These are phyloP conservation scores for Mycena chlorophos DNA, from an alignment of 768 basidiomycete genomes.

Conservation along the genomic window DNA sequence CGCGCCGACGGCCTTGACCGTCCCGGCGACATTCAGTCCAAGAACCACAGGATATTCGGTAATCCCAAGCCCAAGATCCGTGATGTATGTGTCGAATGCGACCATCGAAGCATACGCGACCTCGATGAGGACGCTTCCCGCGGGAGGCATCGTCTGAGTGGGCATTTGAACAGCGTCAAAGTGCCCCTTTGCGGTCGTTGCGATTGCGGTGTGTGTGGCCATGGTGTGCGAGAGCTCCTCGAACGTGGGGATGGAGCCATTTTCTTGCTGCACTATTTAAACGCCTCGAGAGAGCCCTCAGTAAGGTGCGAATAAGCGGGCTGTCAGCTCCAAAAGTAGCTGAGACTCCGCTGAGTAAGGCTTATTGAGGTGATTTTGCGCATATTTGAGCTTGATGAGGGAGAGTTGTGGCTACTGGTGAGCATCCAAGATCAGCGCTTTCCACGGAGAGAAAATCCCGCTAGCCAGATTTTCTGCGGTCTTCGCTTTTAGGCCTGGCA, in stretches of 20 bases:
- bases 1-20: slow-evolving; percentile 36
- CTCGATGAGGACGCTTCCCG: slow-evolving; percentile 42
- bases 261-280: not conserved
- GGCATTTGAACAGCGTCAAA: slow-evolving; percentile 38
- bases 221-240: slow-evolving; percentile 13
- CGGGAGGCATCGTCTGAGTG: slow-evolving; percentile 33
- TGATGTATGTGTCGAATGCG: slow-evolving; percentile 41
- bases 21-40: slow-evolving; percentile 42
- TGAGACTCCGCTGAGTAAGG: not conserved
- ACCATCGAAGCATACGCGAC: slow-evolving; percentile 42
- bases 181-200: slow-evolving; percentile 35
- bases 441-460: no score
- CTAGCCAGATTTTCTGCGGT: no score
- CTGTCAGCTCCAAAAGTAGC: not conserved
- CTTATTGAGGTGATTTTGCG: not conserved
- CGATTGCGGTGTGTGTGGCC: slow-evolving; percentile 45
- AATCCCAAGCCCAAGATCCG: slow-evolving; percentile 35
- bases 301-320: not conserved
- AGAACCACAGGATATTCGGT: slow-evolving; percentile 36
- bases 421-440: no score
- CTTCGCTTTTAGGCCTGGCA: no score
- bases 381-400: not conserved
- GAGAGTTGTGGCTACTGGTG: no score
- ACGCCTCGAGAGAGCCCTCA: not conserved
- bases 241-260: not conserved